A percentile compares a stretch with the other conserved stretches of the same genome.
These are phyloP conservation scores for Endotrypanum monterogeii DNA, from an alignment of 208 protist genomes.

Conservation along the genomic window DNA sequence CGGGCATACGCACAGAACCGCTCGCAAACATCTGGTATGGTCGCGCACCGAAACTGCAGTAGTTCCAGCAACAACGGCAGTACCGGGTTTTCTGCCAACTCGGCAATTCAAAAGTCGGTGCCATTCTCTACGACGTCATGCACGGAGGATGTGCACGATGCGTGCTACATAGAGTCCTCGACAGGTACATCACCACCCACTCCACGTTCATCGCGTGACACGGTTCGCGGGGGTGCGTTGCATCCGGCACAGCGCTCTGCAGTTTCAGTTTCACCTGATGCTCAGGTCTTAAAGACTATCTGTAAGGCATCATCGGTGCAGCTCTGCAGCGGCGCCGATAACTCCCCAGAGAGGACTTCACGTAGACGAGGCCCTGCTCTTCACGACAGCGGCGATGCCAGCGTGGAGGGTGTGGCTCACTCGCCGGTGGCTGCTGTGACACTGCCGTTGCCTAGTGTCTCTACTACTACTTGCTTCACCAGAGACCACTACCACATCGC, in stretches of 20 bases:
- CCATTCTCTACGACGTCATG: not conserved
- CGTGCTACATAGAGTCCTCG: slow-evolving; percentile 19
- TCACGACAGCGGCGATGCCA: slow-evolving; percentile 2
- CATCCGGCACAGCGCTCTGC: not conserved
- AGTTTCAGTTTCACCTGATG: not conserved
- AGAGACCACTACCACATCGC: slow-evolving; percentile 30
- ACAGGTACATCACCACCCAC: not conserved
- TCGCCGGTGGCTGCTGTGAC: not conserved
- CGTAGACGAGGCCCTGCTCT: not conserved
- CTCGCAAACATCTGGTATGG: not conserved
- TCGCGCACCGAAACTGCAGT: slow-evolving; percentile 1
- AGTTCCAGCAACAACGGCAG: not conserved
- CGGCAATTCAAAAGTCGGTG: not conserved
- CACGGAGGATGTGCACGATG: slow-evolving; percentile 13
- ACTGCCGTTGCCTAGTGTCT: slow-evolving; percentile 12
- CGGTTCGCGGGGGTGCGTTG: not conserved
- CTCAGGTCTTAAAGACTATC: not conserved
- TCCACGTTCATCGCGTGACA: not conserved
- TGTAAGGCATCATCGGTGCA: not conserved
- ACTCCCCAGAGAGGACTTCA: not conserved
- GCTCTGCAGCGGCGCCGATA: not conserved
- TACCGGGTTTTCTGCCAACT: slow-evolving; percentile 1
- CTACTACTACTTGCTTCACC: slow-evolving; percentile 31
- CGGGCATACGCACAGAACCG: not conserved
- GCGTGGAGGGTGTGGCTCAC: not conserved